These are phyloP conservation scores for Conidiobolus incongruus DNA, from an alignment of 371 early-diverging fungal species.

Conservation along the genomic window DNA sequence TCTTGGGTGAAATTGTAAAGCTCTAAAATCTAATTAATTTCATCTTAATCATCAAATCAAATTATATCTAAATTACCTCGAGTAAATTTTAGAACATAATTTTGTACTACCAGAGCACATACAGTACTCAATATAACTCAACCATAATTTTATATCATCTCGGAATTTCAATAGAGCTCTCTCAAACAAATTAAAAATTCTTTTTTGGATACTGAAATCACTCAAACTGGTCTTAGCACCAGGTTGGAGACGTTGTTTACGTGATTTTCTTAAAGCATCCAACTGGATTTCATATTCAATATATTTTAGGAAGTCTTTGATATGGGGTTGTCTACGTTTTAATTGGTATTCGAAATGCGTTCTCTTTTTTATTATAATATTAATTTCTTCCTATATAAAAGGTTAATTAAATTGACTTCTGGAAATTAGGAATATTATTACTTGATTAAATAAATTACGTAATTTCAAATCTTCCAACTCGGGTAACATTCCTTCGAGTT, in stretches of 20 bases:
- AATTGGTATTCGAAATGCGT: slow-evolving; percentile 72
- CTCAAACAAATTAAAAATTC: slow-evolving; percentile 57
- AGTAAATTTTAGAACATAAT: no score
- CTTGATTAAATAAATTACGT: slow-evolving; percentile 51
- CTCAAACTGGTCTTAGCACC: slow-evolving; percentile 12
- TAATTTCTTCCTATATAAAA: slow-evolving; percentile 41
- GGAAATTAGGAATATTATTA: slow-evolving; percentile 5
- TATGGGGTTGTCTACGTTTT: slow-evolving; percentile 42
- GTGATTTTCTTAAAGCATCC: no score
- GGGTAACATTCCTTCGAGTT: slow-evolving; percentile 81
- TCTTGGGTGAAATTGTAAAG: slow-evolving; percentile 64
- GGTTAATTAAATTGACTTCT: neutral
- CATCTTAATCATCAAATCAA: no score
- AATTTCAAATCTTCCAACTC: slow-evolving; percentile 75
- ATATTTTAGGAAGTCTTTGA: slow-evolving; percentile 66
- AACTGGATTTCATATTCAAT: slow-evolving; percentile 87
- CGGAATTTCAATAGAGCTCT: slow-evolving; percentile 56
- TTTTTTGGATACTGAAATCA: slow-evolving; percentile 35
- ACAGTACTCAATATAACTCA: slow-evolving; percentile 76
- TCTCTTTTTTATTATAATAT: slow-evolving; percentile 66
- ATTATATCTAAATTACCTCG: no score
- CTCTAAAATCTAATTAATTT: no score
- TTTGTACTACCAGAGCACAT: no score
- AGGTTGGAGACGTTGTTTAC: slow-evolving; percentile 8
- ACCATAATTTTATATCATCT: slow-evolving; percentile 67